Percentiles rank a stretch among this genome's conserved stretches.
These are phyloP conservation scores for Calonectria ilicicola DNA, from an alignment of 2,329 filamentous ascomycete genomes.

Conservation along the genomic window DNA sequence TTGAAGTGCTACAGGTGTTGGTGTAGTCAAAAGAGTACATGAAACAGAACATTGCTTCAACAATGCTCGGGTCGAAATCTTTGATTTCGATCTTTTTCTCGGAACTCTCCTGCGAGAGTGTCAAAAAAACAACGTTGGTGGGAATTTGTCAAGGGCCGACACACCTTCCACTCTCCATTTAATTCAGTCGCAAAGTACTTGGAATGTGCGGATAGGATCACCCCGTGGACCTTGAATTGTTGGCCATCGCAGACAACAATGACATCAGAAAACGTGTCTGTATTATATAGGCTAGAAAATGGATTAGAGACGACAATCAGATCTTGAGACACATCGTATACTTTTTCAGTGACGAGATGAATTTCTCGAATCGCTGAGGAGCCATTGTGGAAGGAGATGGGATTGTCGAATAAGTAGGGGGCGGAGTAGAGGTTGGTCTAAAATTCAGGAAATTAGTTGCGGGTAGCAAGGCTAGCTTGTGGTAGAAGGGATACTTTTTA, in stretches of 20 bases:
- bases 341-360: neutral
- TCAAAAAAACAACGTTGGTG: neutral
- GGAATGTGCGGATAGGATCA: constrained; percentile 26
- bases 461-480: neutral
- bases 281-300: neutral
- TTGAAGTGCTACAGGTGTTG: constrained; percentile 13
- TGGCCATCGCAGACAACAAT: constrained; percentile 8
- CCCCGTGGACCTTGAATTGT: constrained; percentile 25
- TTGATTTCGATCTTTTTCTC: constrained; percentile 27
- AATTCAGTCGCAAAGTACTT: constrained; percentile 21
- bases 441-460: neutral
- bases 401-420: too few relatives aligned
- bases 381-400: neutral
- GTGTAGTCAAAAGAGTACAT: constrained; percentile 33
- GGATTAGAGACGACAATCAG: neutral
- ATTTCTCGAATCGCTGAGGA: neutral
- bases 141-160: neutral
- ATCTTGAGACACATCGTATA: neutral
- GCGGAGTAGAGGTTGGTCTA: too few relatives aligned
- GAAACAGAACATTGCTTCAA: constrained; percentile 28
- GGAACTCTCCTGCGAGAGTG: constrained; percentile 4
- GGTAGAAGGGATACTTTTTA: neutral
- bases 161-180: constrained; percentile 2
- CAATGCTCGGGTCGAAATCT: constrained; percentile 28
- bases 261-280: neutral